Evolutionary conservation across 371 early-diverging fungal genomes (phyloP).

Genomic region (Mucor velutinosus): DNA sequence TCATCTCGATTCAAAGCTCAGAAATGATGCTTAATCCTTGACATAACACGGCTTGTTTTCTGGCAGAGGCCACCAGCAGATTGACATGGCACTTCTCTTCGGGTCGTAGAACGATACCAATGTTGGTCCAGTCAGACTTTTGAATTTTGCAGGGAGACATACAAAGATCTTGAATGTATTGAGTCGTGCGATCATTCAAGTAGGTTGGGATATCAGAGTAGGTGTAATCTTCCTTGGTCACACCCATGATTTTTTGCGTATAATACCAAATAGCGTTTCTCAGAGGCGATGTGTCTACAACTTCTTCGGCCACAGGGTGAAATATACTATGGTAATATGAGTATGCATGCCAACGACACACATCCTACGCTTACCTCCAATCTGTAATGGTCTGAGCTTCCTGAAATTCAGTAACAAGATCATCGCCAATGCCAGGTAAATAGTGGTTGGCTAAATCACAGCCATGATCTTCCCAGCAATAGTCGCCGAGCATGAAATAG

Average conservation of each 20-base stretch:
- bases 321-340: slow-evolving; percentile 33
- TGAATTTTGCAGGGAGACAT: slow-evolving; percentile 47
- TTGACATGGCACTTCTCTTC: slow-evolving; percentile 75
- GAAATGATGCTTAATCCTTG: slow-evolving; percentile 48
- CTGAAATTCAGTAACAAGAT: slow-evolving; percentile 60
- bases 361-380: slow-evolving; percentile 40
- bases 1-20: slow-evolving; percentile 2
- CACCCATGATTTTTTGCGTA: slow-evolving; percentile 61
- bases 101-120: slow-evolving; percentile 61
- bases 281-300: slow-evolving; percentile 63
- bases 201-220: slow-evolving; percentile 51
- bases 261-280: slow-evolving; percentile 69
- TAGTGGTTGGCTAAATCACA: slow-evolving; percentile 64
- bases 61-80: slow-evolving; percentile 61
- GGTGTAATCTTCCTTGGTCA: slow-evolving; percentile 66
- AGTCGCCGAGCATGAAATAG: slow-evolving; percentile 63
- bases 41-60: slow-evolving; percentile 63
- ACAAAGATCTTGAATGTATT: slow-evolving; percentile 54
- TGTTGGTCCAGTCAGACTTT: slow-evolving; percentile 57
- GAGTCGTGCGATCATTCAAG: slow-evolving; percentile 52
- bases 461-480: slow-evolving; percentile 71
- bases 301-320: slow-evolving; percentile 50
- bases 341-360: not conserved
- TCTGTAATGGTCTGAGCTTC: slow-evolving; percentile 67
- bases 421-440: slow-evolving; percentile 63